phyloP scores from a whole-genome alignment of 2,329 filamentous ascomycete genomes.

The Acrocalymma vagum region DNA sequence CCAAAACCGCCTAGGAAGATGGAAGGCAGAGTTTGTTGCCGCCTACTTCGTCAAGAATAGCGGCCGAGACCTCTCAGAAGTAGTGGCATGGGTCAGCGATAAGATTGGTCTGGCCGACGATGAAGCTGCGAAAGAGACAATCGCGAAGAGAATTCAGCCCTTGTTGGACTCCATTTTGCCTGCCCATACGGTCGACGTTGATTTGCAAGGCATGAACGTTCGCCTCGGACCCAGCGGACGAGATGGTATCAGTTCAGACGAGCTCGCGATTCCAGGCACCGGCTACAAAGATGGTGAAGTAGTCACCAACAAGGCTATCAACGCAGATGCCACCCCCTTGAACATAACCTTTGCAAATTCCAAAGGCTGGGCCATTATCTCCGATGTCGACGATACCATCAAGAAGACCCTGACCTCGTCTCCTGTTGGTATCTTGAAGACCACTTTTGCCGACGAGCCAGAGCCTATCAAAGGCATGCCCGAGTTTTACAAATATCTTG shows the following conservation, averaged over 20 bases:
- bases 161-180: constrained; percentile 81
- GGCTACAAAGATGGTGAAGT: constrained; percentile 46
- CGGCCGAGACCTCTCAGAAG: constrained; percentile 71
- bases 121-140: constrained; percentile 63
- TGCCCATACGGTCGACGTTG: constrained; percentile 71
- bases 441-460: constrained; percentile 83
- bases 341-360: constrained; percentile 78
- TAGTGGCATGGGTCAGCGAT: constrained; percentile 75
- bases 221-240: constrained; percentile 73
- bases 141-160: constrained; percentile 74
- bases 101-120: constrained; percentile 68
- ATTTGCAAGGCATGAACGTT: constrained; percentile 57
- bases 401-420: constrained; percentile 87
- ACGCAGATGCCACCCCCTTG: constrained; percentile 61
- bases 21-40: constrained; percentile 85
- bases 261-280: constrained; percentile 57
- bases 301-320: constrained; percentile 38
- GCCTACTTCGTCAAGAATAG: constrained; percentile 81
- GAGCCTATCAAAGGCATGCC: constrained; percentile 82
- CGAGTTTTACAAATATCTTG: constrained; percentile 76
- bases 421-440: constrained; percentile 79
- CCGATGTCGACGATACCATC: constrained; percentile 95
- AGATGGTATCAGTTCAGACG: constrained; percentile 75
- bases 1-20: constrained; percentile 61
- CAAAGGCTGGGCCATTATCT: constrained; percentile 85